Base-by-base conservation (phyloP, 2,329 filamentous ascomycete species). In the Penicillium brasilianum region DNA sequence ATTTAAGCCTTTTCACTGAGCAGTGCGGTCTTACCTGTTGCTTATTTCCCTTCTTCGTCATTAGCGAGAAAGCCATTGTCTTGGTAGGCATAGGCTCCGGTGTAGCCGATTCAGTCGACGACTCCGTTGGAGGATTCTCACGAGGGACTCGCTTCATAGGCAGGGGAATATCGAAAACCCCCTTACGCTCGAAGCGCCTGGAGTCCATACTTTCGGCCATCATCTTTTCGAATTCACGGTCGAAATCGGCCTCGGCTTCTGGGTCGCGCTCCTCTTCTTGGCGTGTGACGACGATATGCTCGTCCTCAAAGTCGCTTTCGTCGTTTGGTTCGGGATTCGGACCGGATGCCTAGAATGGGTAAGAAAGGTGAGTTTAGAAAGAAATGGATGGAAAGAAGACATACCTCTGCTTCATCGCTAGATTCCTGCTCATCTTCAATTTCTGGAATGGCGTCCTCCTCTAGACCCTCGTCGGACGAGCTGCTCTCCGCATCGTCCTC, bases 151-250 rank as follows among this genome's bases (percentile, higher is more conserved):
- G 85, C 57, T 92, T 90, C 79, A 99, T 93, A 0, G 95, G 95
- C n/a, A 99, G 81, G 1, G 96, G 93, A n/a, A 98, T 92, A 75
- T 99, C 96, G 72, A 99, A 97, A 55, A 95, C 85, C 30, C 91
- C 88, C 78, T 97, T 97, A 64, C 95, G 91, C 73, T 99, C 95
- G 69, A 97, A 96, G 71, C 97, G 97, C 69, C 95, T 88, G 4
- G 94, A 96, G 69, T 99, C 95, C 71, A 97, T 82, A 79, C 94
- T 97, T 77, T 99, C 95, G 54, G 93, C 87, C 94, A 99, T 98
- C 87, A 99, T 91, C 78, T 96, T 97, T 39, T 95, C 93, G 76
- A 97, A 95, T 78, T 98, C 95, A 70, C 94, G 91, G 74, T 99
- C 96, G 74, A 99, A 99, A 44, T 99, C 95, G 7, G 94, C 95